phyloP scores from a whole-genome alignment of 2,329 filamentous ascomycete genomes.

The Dactylellina haptotyla region DNA sequence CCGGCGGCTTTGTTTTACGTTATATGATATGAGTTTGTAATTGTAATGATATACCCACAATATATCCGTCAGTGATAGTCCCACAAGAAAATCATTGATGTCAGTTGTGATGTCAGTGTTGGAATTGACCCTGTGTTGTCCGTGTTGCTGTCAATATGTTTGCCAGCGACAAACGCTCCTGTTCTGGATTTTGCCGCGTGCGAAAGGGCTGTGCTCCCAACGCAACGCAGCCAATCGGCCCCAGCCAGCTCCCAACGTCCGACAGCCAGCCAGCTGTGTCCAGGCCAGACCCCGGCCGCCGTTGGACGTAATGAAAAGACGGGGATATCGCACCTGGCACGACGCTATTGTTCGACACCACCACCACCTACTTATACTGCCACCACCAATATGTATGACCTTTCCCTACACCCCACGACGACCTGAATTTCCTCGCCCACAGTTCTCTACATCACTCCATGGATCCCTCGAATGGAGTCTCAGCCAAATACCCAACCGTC shows the following conservation, averaged over 20 bases:
- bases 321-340: constrained; percentile 17
- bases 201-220: not conserved
- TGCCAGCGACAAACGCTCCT: not conserved
- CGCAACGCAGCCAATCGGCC: constrained; percentile 27
- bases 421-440: not conserved
- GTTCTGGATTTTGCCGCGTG: constrained; percentile 1
- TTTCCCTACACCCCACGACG: not conserved
- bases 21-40: too few relatives aligned
- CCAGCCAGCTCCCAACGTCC: constrained; percentile 8
- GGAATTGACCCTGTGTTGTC: constrained; percentile 2
- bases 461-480: constrained; percentile 52
- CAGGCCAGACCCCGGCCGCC: not conserved
- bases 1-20: too few relatives aligned
- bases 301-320: not conserved
- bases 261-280: not conserved
- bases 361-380: not conserved
- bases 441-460: constrained; percentile 22
- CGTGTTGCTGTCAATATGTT: not conserved
- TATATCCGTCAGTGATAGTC: too few relatives aligned
- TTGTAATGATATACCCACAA: not conserved
- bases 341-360: constrained; percentile 1
- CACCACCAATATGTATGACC: constrained; percentile 20
- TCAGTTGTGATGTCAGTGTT: not conserved
- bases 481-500: constrained; percentile 35
- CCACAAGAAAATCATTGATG: too few relatives aligned